Evolutionary conservation across 306 rosid genomes (phyloP).

Genomic region (Pachyrhizus erosus): DNA sequence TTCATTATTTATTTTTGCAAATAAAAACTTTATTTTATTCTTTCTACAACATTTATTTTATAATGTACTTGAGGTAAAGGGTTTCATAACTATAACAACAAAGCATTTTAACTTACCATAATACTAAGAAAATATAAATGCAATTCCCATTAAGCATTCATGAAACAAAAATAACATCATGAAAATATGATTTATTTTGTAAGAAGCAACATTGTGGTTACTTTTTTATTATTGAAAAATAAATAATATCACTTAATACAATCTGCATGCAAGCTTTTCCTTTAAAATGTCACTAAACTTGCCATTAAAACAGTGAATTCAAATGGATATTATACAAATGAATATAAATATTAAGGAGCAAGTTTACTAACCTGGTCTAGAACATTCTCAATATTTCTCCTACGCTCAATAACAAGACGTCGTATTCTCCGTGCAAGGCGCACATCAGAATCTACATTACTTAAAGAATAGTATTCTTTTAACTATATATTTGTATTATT

Average conservation of each 20-base stretch:
- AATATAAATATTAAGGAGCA: neutral
- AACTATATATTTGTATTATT: constrained; percentile 15
- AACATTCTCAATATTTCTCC: constrained; percentile 73
- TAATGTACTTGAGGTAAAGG: no score
- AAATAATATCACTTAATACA: neutral
- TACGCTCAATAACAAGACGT: constrained; percentile 70
- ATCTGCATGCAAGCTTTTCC: neutral
- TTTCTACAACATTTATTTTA: no score
- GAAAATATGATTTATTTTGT: neutral
- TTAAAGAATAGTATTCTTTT: constrained; percentile 51
- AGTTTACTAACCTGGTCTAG: constrained; percentile 73
- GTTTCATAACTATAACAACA: neutral
- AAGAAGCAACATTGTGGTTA: no score
- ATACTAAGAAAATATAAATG: neutral
- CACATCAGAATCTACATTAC: constrained; percentile 89
- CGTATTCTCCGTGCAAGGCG: constrained; percentile 82
- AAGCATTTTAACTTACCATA: neutral
- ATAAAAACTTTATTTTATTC: no score
- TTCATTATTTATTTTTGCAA: no score
- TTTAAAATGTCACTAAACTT: neutral
- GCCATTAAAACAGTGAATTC: neutral
- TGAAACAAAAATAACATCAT: neutral
- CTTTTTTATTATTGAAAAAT: neutral
- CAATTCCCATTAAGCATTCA: neutral
- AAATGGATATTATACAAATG: neutral